Evolutionary conservation across 495 filamentous ascomycete genomes (phyloP).

Genomic region (Schizothecium vesticola): DNA sequence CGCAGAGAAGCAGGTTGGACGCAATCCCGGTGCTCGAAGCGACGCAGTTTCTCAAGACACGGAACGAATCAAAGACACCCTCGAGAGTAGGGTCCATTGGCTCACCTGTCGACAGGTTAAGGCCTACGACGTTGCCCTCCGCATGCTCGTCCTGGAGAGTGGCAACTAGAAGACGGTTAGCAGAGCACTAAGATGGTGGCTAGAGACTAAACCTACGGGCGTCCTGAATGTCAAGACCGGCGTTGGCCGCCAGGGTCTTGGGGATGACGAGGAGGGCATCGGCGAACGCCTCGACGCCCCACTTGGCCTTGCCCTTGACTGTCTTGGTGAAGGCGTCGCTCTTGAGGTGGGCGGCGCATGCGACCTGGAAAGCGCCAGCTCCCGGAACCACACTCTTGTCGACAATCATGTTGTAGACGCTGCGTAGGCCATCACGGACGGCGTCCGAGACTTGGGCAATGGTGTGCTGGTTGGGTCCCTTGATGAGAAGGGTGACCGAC

Average conservation of each 20-base stretch:
- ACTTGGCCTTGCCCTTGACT: constrained; percentile 96
- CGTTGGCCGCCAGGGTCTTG: constrained; percentile 94
- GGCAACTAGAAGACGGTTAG: constrained; percentile 52
- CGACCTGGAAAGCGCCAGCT: constrained; percentile 92
- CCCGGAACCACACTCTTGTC: constrained; percentile 92
- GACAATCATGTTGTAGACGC: constrained; percentile 98
- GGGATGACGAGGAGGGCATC: constrained; percentile 92
- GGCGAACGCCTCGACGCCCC: constrained; percentile 87
- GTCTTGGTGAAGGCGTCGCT: constrained; percentile 76
- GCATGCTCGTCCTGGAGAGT: constrained; percentile 75
- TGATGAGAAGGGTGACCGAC: constrained; percentile 97
- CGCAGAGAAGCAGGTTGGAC: constrained; percentile 89
- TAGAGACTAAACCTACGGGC: constrained; percentile 54
- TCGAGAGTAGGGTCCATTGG: constrained; percentile 93
- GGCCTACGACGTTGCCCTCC: constrained; percentile 79
- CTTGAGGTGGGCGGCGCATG: constrained; percentile 82
- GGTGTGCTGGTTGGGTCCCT: constrained; percentile 93
- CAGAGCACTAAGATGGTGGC: constrained; percentile 9
- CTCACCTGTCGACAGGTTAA: constrained; percentile 79
- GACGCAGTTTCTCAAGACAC: constrained; percentile 87
- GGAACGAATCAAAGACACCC: constrained; percentile 94
- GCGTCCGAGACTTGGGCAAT: constrained; percentile 95
- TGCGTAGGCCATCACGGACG: constrained; percentile 90
- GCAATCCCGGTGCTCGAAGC: constrained; percentile 94
- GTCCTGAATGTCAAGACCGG: constrained; percentile 95